Evolutionary conservation across 2,329 filamentous ascomycete species (phyloP).

Genomic region (Calonectria fujianensis): DNA sequence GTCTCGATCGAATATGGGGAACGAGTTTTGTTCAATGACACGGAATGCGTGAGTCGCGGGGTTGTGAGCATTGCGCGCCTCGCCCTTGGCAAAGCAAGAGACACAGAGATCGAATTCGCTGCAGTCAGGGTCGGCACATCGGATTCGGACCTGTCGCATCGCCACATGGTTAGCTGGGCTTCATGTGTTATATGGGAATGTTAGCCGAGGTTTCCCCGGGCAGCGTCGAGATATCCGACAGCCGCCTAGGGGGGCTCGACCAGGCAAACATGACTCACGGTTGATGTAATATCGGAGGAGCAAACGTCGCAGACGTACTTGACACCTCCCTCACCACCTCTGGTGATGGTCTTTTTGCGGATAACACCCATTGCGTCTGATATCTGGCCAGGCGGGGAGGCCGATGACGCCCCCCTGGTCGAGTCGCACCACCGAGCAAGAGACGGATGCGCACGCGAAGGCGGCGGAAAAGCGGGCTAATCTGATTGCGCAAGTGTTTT

Average conservation of each 20-base stretch:
- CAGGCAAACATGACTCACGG: conserved; percentile 74
- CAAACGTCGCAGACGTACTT: conserved; percentile 99
- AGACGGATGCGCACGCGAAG: conserved; percentile 45
- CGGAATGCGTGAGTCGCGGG: conserved; percentile 90
- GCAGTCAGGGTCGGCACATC: conserved; percentile 88
- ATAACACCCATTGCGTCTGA: conserved; percentile 86
- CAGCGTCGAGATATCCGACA: conserved; percentile 38
- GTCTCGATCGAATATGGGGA: conserved; percentile 94
- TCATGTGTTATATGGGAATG: conserved; percentile 17
- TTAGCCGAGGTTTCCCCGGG: conserved; percentile 54
- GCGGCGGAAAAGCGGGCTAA: conserved; percentile 40
- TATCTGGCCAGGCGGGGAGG: conserved; percentile 53
- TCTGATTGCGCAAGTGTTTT: conserved; percentile 45
- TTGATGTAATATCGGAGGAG: conserved; percentile 96
- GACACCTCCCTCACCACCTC: conserved; percentile 89
- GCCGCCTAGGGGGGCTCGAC: conserved; percentile 17
- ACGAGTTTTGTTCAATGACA: conserved; percentile 98
- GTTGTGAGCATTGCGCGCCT: conserved; percentile 88
- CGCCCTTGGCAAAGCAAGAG: conserved; percentile 91
- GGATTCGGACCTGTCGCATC: conserved; percentile 86
- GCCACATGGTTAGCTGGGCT: conserved; percentile 43
- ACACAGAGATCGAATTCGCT: conserved; percentile 98
- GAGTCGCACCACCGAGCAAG: conserved; percentile 43
- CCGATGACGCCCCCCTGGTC: conserved; percentile 54
- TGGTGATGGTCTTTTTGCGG: conserved; percentile 92